Evolutionary conservation across 2,329 filamentous ascomycete species (phyloP), one percentile per base, ranked within the genome.

Genomic region (Paecilomyces dactylethromorphus): DNA sequence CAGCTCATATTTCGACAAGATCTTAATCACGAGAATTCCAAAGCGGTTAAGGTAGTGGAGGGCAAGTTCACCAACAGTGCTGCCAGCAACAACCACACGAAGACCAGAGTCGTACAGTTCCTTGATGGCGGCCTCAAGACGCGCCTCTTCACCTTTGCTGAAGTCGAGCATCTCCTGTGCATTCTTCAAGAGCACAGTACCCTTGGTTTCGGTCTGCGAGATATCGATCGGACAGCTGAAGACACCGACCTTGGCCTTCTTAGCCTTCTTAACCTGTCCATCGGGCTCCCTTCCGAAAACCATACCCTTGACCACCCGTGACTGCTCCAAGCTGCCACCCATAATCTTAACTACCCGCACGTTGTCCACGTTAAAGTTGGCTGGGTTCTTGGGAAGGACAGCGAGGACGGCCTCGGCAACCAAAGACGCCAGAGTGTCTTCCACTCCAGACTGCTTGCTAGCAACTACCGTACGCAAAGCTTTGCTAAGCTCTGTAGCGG

Each of bases 331-430:
- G 74, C 89, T 92, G 64, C 94, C 93, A 68, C 94, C 94, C 93
- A 99, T 97, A 71, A 99, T 99, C 84, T 99, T 99, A 69, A 99
- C 95, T 59, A 99, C 95, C 61, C 94, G 90, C 69, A 99, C 88
- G 76, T 99, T 99, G 82, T 99, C 94, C 64, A 99, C 92, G 78
- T 97, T 99, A 84, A 99, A 99, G 79, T 95, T 92, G 74, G 84
- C 79, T 22, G 94, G 90, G 79, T 97, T 96, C 82, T 97, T 97
- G 66, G 95, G 94, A 63, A 99, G 84, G 21, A 99, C 92, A 52
- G 91, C 87, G 58, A 97, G 85, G 22, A 87, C 84, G 31, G 85
- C 85, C 73, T 97, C 92, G 53, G 95, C 88, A 64, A 99, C 92
- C 69, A 97, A 84, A 57, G 88, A 81, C 61, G 92, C 90, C 57